Percentiles rank a stretch among this genome's conserved stretches.
Conservation (phyloP, 2,329 filamentous ascomycete species). For the Ceratocystis ficicola region DNA sequence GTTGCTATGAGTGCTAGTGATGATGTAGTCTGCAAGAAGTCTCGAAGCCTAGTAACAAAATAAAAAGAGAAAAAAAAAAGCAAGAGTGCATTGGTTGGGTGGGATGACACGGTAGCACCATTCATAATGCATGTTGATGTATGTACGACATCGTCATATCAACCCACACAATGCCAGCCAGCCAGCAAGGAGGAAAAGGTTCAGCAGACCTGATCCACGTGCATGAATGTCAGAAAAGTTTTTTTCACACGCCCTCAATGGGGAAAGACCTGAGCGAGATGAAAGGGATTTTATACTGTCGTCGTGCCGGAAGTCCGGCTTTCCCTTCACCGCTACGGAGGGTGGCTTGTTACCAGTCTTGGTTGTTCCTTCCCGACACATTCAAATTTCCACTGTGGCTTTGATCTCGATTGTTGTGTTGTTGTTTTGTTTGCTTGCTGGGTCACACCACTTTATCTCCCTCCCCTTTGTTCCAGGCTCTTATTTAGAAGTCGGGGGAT, state of each 20-base stretch:
- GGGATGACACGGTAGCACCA: not conserved
- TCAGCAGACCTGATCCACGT: slow-evolving; percentile 4
- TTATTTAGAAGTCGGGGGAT: slow-evolving; percentile 4
- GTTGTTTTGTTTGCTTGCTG: not conserved
- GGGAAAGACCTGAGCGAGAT: not conserved
- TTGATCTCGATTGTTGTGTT: not conserved
- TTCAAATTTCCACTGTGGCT: not conserved
- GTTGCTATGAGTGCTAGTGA: not conserved
- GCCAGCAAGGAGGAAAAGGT: not conserved
- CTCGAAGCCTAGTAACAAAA: not conserved
- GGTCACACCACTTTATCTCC: not conserved
- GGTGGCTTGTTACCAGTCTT: not conserved
- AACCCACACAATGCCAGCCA: not conserved
- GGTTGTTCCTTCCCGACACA: not conserved
- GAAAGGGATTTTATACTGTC: not conserved
- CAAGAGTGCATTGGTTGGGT: not conserved
- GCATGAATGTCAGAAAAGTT: not conserved
- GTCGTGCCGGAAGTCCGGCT: not conserved
- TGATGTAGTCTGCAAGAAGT: no score
- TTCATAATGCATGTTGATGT: not conserved
- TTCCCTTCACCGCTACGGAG: not conserved
- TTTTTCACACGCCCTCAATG: not conserved
- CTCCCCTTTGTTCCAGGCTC: not conserved
- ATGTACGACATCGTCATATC: not conserved
- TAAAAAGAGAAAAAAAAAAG: no score